These are phyloP conservation scores for Centaurea solstitialis DNA, from an alignment of 129 eudicot species.

Conservation along the genomic window DNA sequence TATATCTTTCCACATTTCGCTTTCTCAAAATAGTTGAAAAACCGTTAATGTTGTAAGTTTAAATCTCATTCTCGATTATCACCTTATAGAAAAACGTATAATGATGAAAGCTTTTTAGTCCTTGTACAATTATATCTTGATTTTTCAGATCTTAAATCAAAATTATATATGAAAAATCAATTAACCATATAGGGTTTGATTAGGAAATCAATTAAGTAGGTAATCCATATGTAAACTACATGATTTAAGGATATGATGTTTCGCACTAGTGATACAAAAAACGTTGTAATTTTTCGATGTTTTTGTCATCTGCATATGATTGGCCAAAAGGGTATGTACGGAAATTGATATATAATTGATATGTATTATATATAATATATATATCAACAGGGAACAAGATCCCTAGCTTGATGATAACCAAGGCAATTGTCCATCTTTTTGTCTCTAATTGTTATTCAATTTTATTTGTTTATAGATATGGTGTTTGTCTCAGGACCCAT, in stretches of 20 bases:
- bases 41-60: neutral
- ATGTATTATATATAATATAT: neutral
- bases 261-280: slow-evolving; percentile 17
- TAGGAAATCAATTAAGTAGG: neutral
- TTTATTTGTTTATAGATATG: slow-evolving; percentile 24
- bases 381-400: slow-evolving; percentile 44
- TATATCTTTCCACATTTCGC: neutral
- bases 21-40: neutral
- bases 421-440: slow-evolving; percentile 38
- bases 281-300: slow-evolving; percentile 18
- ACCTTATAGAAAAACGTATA: neutral
- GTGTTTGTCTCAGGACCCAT: slow-evolving; percentile 36
- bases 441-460: slow-evolving; percentile 25
- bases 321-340: slow-evolving; percentile 22
- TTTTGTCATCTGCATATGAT: slow-evolving; percentile 30
- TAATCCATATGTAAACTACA: slow-evolving; percentile 29
- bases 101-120: neutral
- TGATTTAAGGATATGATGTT: slow-evolving; percentile 36
- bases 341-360: slow-evolving; percentile 5
- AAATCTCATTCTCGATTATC: neutral
- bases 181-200: slow-evolving; percentile 3
- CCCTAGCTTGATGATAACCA: slow-evolving; percentile 38
- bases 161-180: neutral
- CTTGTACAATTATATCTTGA: neutral
- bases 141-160: neutral